Evolutionary conservation across 805 yeast genomes (phyloP).

Genomic region (Candida ovalis): DNA sequence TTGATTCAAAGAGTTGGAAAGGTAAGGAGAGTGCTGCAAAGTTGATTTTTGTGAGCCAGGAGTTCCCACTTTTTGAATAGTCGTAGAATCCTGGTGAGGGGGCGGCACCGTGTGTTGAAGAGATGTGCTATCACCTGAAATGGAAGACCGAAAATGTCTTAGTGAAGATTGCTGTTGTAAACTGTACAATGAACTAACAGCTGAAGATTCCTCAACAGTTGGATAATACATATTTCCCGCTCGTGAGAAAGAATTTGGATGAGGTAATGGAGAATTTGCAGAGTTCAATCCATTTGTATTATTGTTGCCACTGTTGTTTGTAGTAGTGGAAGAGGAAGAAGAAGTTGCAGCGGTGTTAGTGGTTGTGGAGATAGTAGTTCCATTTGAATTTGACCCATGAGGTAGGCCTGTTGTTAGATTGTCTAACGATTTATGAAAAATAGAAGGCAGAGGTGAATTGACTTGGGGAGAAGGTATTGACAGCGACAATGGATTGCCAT

Average conservation of each 20-base stretch:
- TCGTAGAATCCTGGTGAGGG: background rate
- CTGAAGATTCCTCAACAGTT: constrained; percentile 13
- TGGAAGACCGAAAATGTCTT: background rate
- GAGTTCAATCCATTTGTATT: background rate
- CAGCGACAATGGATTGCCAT: background rate
- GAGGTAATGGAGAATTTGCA: background rate
- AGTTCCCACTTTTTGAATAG: background rate
- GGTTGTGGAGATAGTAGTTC: no score
- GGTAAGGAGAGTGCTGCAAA: background rate
- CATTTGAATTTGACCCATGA: background rate
- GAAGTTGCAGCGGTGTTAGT: no score
- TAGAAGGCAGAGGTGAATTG: background rate
- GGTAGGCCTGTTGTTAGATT: background rate
- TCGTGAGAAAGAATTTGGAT: constrained; percentile 2
- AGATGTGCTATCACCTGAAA: background rate
- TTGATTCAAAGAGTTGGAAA: background rate
- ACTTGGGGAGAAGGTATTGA: background rate
- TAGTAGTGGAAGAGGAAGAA: background rate
- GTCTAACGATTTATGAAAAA: background rate
- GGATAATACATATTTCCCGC: constrained; percentile 1
- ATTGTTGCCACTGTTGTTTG: background rate
- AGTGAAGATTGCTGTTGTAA: constrained; percentile 13
- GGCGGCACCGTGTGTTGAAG: background rate
- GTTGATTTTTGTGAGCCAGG: background rate
- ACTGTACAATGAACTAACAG: constrained; percentile 11